Evolutionary conservation across 768 basidiomycete species (phyloP).

Genomic region (Pleurotus tuber-regium): DNA sequence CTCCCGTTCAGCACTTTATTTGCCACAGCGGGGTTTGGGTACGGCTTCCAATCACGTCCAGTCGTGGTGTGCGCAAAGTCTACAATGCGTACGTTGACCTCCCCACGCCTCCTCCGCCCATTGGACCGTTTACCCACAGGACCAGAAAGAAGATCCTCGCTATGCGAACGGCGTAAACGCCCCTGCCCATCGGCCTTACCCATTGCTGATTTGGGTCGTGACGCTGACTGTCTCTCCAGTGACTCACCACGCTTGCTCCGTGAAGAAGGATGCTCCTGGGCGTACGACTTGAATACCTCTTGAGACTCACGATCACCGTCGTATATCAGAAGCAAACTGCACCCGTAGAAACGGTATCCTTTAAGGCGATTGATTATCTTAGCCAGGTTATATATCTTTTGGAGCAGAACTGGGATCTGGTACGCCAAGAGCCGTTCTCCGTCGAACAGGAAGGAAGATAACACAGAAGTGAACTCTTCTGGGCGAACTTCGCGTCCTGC

Average conservation of each 20-base stretch:
- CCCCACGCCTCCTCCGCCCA: constrained; percentile 78
- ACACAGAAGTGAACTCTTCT: constrained; percentile 78
- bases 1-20: constrained; percentile 15
- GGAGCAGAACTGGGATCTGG: constrained; percentile 88
- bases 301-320: constrained; percentile 92
- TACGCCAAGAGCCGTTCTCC: constrained; percentile 82
- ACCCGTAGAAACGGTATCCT: constrained; percentile 98
- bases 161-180: constrained; percentile 68
- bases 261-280: constrained; percentile 63
- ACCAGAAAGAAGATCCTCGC: constrained; percentile 74
- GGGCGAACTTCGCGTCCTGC: constrained; percentile 87
- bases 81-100: constrained; percentile 93
- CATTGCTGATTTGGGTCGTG: constrained; percentile 33
- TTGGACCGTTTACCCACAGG: constrained; percentile 61
- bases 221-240: constrained; percentile 50
- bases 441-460: constrained; percentile 82
- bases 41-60: constrained; percentile 83
- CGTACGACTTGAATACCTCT: constrained; percentile 61
- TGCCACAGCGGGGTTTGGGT: constrained; percentile 41
- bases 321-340: constrained; percentile 94
- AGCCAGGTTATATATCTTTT: constrained; percentile 92
- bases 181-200: constrained; percentile 38
- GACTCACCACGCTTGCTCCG: constrained; percentile 78
- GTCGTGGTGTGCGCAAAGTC: constrained; percentile 99
- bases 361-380: constrained; percentile 84